Evolutionary conservation across 2,329 filamentous ascomycete species (phyloP).

Genomic region (Verticillium tricorpus): DNA sequence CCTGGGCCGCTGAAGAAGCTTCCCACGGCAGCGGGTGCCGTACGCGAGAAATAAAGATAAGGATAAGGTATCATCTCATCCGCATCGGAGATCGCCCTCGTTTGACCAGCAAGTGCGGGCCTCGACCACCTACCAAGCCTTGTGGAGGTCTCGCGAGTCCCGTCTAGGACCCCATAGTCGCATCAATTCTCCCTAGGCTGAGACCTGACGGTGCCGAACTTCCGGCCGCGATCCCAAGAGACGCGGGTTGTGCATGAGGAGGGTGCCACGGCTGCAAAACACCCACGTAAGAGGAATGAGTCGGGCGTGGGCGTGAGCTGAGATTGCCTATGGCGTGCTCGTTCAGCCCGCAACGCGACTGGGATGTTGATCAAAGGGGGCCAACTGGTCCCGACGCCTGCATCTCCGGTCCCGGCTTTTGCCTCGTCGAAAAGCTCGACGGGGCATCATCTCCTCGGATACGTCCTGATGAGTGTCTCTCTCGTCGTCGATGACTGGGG

Average conservation of each 20-base stretch:
- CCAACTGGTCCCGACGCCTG: not conserved
- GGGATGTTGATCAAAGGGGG: not conserved
- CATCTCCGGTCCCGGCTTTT: not conserved
- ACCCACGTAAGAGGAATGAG: not conserved
- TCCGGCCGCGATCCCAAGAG: not conserved
- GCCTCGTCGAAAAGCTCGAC: not conserved
- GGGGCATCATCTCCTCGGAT: not conserved
- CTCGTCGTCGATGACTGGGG: not conserved
- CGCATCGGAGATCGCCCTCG: not conserved
- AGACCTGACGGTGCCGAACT: not conserved
- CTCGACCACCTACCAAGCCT: not conserved
- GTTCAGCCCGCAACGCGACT: not conserved
- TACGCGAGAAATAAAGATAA: not conserved
- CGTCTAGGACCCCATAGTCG: not conserved
- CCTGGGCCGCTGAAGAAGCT: not conserved
- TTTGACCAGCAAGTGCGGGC: not conserved
- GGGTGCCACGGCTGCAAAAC: not conserved
- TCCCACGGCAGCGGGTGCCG: not conserved
- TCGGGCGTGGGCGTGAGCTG: not conserved
- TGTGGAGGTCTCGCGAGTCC: not conserved
- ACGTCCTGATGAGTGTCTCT: not conserved
- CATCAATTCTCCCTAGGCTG: not conserved
- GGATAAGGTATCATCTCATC: not conserved
- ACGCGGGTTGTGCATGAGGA: not conserved
- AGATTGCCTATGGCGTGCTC: not conserved